These are phyloP conservation scores for Arthrinium phaeospermum DNA, from an alignment of 2,329 filamentous ascomycete species.

Conservation along the genomic window DNA sequence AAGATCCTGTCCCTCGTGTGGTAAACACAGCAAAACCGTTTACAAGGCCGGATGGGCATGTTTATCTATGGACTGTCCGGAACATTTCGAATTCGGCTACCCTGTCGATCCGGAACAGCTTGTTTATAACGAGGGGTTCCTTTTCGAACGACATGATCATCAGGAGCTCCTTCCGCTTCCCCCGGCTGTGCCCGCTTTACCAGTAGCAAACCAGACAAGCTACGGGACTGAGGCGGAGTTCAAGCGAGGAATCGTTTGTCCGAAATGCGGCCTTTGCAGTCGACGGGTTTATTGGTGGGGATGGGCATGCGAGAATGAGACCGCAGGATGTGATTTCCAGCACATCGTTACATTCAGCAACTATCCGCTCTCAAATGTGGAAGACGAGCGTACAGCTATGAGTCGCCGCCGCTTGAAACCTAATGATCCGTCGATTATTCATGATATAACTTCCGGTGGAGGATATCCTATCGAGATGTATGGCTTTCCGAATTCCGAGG, in stretches of 20 bases:
- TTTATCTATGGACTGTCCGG: conserved; percentile 45
- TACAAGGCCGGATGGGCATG: conserved; percentile 41
- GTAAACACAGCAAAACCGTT: conserved; percentile 42
- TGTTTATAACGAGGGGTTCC: conserved; percentile 61
- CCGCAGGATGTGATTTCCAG: conserved; percentile 51
- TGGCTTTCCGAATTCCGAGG: conserved; percentile 50
- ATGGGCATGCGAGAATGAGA: conserved; percentile 62
- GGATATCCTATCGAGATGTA: conserved; percentile 44
- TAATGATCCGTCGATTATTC: not conserved
- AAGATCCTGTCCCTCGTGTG: conserved; percentile 48
- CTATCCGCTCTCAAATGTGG: conserved; percentile 30
- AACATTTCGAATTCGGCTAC: conserved; percentile 53
- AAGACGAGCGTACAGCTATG: conserved; percentile 21
- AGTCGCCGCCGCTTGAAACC: not conserved
- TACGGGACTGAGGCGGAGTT: conserved; percentile 56
- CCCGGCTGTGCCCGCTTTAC: conserved; percentile 44
- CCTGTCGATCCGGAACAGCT: conserved; percentile 39
- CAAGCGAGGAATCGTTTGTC: conserved; percentile 71
- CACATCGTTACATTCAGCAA: conserved; percentile 39
- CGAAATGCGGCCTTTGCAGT: conserved; percentile 65
- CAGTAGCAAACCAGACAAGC: conserved; percentile 28
- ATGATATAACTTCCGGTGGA: not conserved
- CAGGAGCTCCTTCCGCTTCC: conserved; percentile 41
- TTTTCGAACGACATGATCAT: conserved; percentile 58
- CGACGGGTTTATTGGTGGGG: conserved; percentile 64